Base-by-base conservation (phyloP, 148 eudicot genomes). In the Spergularia marina region DNA sequence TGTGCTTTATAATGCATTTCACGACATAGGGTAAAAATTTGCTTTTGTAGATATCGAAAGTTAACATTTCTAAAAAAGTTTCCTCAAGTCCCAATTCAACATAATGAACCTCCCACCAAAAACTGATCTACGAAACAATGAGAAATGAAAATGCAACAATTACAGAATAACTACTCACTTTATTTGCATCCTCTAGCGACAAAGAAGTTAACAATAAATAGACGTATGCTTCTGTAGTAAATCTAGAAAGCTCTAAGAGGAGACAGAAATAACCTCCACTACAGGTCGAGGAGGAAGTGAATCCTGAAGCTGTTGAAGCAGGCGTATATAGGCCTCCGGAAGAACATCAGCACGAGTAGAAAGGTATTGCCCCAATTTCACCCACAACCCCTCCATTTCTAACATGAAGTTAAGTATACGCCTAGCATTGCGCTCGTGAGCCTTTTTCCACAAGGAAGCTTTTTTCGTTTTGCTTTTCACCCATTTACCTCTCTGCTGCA, bases 311-410 rank as follows among this genome's bases (percentile, higher is more conserved):
- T 92, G 96, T 86, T 81, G 87, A 77, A 95, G 86, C 66, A 84
- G 89, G 62, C 54, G 76, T 82, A 90, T 90, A 79, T 92, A 95
- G 51, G 98, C 92, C 68, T 85, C 85, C 15, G 98, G 98, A 75
- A 95, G 97, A 79, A 95, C 98, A 92, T 95, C 98, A 81, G 98
- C 98, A 79, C 98, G 98, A 58, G 98, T 92, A 36, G 98, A 95
- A 79, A 95, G 84, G 79, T 95, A 95, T 69, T 95, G 98, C 77
- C 98, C 98, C 58, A 95, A 85, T 84, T 95, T 95, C 70, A 95
- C 98, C 98, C 98, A 95, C 78, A 95, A 82, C 70, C 98, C 98
- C 82, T 95, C 98, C 85, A 95, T 79, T 83, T 92, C 91, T 74
- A 92, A 78, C 80, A 95, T 88, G 72, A 85, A 80, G 52, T 74